phyloP scores from a whole-genome alignment of 2,329 filamentous ascomycete species.

The Scopulariopsis brevicaulis region DNA sequence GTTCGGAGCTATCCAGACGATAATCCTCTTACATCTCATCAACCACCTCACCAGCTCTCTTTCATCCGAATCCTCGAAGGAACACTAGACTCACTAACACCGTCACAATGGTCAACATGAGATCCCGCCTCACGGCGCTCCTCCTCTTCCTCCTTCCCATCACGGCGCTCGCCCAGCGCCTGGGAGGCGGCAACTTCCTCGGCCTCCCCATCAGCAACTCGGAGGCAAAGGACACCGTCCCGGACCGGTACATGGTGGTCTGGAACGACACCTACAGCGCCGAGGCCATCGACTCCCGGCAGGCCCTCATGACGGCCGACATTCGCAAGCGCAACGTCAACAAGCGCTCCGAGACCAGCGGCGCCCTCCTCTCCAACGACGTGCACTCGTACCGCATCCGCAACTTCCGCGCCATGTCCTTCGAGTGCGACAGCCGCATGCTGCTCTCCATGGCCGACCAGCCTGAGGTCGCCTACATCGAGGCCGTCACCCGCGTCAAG shows the following conservation, averaged over 20 bases:
- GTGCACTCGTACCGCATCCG: slow-evolving; percentile 29
- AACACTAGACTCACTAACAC: background rate
- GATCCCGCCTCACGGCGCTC: slow-evolving; percentile 8
- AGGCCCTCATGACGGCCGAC: slow-evolving; percentile 32
- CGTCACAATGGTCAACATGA: background rate
- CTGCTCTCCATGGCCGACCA: slow-evolving; percentile 35
- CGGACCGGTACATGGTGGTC: slow-evolving; percentile 52
- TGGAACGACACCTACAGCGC: slow-evolving; percentile 44
- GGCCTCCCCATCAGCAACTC: slow-evolving; percentile 38
- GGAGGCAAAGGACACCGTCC: slow-evolving; percentile 33
- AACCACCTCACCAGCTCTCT: background rate
- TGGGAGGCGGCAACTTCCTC: slow-evolving; percentile 16
- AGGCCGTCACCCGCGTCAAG: slow-evolving; percentile 38
- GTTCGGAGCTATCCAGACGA: background rate
- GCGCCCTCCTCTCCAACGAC: slow-evolving; percentile 33
- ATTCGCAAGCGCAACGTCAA: slow-evolving; percentile 45
- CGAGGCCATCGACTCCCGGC: slow-evolving; percentile 35
- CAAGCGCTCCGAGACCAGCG: slow-evolving; percentile 32
- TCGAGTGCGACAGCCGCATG: slow-evolving; percentile 39
- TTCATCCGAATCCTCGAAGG: background rate
- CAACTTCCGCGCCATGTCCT: slow-evolving; percentile 39
- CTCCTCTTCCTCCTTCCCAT: slow-evolving; percentile 12
- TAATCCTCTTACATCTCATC: background rate
- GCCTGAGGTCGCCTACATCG: slow-evolving; percentile 38
- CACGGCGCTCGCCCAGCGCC: slow-evolving; percentile 12